Conservation (phyloP, 83 land plant species). For the Diphasiastrum complanatum region DNA sequence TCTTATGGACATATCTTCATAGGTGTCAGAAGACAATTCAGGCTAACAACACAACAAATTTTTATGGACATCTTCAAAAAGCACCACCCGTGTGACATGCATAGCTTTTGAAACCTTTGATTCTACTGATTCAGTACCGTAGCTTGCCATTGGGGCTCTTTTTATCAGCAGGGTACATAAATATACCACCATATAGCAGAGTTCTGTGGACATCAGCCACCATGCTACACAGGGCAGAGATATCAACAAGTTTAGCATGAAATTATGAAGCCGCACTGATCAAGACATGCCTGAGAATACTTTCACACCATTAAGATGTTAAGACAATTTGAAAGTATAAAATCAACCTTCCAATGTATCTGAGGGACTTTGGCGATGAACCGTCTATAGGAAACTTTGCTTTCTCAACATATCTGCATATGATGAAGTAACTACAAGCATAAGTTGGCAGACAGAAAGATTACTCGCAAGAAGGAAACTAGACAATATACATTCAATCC, state of each 20-base stretch:
- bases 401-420: conserved; percentile 70
- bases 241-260: not conserved
- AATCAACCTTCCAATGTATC: conserved; percentile 91
- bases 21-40: too few species aligned
- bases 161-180: conserved; percentile 94
- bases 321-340: not conserved
- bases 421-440: not conserved
- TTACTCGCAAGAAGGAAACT: too few species aligned
- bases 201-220: conserved; percentile 99
- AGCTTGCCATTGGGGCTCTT: conserved; percentile 95
- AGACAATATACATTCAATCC: too few species aligned
- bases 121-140: too few species aligned
- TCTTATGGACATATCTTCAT: too few species aligned
- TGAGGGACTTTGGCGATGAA: conserved; percentile 84
- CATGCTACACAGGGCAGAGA: conserved; percentile 51
- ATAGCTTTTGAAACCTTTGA: too few species aligned
- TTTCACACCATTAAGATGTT: not conserved
- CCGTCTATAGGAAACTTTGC: conserved; percentile 97
- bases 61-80: too few species aligned
- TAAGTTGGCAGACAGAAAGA: not conserved
- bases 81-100: too few species aligned
- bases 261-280: not conserved
- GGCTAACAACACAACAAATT: too few species aligned
- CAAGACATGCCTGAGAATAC: not conserved
- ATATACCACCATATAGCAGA: conserved; percentile 91